These are phyloP conservation scores for Cyberlindnera veronae DNA, from an alignment of 805 yeast species.

Conservation along the genomic window DNA sequence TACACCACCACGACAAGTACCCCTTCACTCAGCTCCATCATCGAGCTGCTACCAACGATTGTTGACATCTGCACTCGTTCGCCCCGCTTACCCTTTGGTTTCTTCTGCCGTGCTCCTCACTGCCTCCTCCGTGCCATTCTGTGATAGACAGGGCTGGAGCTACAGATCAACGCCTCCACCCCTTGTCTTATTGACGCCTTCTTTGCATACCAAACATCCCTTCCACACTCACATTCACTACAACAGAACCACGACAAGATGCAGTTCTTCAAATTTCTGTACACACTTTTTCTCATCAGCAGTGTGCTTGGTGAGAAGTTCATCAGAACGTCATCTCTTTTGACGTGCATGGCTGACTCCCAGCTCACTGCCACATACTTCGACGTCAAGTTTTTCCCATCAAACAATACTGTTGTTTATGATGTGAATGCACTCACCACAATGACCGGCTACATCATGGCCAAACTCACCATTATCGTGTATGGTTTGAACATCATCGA, in stretches of 20 bases:
- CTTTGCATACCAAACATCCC: neutral
- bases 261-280: constrained; percentile 8
- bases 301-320: constrained; percentile 11
- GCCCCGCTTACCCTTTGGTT: no score
- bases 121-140: no score
- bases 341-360: constrained; percentile 91
- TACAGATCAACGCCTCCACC: neutral
- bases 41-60: no score
- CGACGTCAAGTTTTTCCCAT: constrained; percentile 70
- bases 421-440: constrained; percentile 78
- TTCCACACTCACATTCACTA: neutral
- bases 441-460: constrained; percentile 63
- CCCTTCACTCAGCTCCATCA: no score
- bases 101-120: no score
- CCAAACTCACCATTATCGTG: constrained; percentile 62
- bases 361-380: constrained; percentile 81
- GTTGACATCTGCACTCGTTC: no score
- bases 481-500: constrained; percentile 73
- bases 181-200: neutral
- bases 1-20: no score
- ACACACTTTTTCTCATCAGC: neutral
- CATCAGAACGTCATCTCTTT: constrained; percentile 60
- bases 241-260: constrained; percentile 1
- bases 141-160: no score
- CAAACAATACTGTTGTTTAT: constrained; percentile 56